These are phyloP conservation scores for Solanum virginianum DNA, from an alignment of 257 asterid genomes.

Conservation along the genomic window DNA sequence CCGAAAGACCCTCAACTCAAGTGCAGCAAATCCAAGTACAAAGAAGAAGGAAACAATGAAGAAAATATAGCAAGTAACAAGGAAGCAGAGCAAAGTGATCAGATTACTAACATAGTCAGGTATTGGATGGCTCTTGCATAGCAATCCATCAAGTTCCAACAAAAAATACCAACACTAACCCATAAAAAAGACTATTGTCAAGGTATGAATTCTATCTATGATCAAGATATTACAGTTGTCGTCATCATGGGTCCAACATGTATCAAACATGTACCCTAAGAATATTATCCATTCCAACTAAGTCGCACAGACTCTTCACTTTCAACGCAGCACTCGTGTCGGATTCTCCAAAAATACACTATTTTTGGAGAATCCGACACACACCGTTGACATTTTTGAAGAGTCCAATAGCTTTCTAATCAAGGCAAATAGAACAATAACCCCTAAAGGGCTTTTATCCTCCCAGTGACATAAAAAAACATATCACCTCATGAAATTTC, in stretches of 20 bases:
- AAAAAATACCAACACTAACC: not conserved
- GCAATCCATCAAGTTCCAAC: not conserved
- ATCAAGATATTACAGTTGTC: not conserved
- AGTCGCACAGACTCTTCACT: no score
- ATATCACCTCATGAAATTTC: not conserved
- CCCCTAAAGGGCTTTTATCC: not conserved
- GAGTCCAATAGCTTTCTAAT: not conserved
- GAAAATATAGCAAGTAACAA: no score
- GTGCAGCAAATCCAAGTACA: no score
- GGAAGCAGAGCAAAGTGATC: not conserved
- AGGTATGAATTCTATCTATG: not conserved
- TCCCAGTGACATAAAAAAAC: not conserved
- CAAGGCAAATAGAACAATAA: not conserved
- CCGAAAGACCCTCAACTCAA: no score
- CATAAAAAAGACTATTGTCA: not conserved
- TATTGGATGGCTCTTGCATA: not conserved
- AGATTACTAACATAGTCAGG: not conserved
- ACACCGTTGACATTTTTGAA: no score
- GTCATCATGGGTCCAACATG: not conserved
- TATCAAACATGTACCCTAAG: not conserved
- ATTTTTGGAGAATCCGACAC: no score
- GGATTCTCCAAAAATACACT: no score
- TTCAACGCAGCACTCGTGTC: no score
- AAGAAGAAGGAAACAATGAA: no score
- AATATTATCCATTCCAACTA: not conserved